Conservation (phyloP, 805 yeast genomes). For the Spathaspora hagerdaliae region DNA sequence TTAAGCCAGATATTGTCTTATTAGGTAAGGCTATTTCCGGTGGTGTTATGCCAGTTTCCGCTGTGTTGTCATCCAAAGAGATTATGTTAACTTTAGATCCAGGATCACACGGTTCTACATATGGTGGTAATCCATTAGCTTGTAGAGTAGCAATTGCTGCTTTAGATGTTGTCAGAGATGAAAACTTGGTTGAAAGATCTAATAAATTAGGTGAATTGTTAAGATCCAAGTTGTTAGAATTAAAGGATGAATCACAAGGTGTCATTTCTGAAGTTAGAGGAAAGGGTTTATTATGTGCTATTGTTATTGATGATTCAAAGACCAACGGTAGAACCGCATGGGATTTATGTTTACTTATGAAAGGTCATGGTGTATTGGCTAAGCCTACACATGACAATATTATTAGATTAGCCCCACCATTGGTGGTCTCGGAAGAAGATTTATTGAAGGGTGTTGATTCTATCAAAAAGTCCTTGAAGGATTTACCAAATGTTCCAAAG, state of each 20-base stretch:
- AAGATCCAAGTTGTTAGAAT: slow-evolving; percentile 51
- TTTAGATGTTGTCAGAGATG: slow-evolving; percentile 83
- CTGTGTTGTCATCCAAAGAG: slow-evolving; percentile 84
- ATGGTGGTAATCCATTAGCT: slow-evolving; percentile 96
- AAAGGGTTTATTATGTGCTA: slow-evolving; percentile 81
- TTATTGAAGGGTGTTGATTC: slow-evolving; percentile 74
- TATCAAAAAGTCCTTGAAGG: slow-evolving; percentile 56
- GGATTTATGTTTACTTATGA: slow-evolving; percentile 91
- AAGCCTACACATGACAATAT: slow-evolving; percentile 96
- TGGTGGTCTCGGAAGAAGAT: slow-evolving; percentile 86
- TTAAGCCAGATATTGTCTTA: slow-evolving; percentile 84
- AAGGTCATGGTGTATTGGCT: slow-evolving; percentile 83
- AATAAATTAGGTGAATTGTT: slow-evolving; percentile 65
- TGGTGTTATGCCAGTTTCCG: slow-evolving; percentile 89
- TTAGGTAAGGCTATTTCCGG: slow-evolving; percentile 96
- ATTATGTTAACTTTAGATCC: slow-evolving; percentile 88
- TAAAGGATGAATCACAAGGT: slow-evolving; percentile 50
- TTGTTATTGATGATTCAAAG: slow-evolving; percentile 81
- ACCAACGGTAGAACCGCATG: slow-evolving; percentile 91
- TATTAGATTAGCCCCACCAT: slow-evolving; percentile 93
- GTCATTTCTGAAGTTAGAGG: slow-evolving; percentile 69
- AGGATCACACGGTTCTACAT: slow-evolving; percentile 96
- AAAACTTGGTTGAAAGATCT: slow-evolving; percentile 78
- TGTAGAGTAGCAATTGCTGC: slow-evolving; percentile 94
- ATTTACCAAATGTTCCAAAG: slow-evolving; percentile 52